A percentile compares a stretch with the other conserved stretches of the same genome.
These are phyloP conservation scores for Claviceps arundinis DNA, from an alignment of 2,329 filamentous ascomycete genomes.

Conservation along the genomic window DNA sequence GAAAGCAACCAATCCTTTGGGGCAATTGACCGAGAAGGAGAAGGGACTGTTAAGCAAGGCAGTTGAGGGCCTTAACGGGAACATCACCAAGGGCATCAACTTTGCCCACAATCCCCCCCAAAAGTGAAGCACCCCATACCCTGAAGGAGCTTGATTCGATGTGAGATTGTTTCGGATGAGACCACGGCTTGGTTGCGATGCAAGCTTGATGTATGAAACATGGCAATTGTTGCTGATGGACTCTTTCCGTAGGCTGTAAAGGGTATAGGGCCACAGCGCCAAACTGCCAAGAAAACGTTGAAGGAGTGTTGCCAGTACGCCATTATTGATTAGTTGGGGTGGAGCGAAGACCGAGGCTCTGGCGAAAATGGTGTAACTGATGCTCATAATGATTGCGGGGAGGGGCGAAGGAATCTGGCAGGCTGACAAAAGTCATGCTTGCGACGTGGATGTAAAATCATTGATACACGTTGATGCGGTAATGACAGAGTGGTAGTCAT, in stretches of 20 bases:
- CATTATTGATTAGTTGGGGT: not conserved
- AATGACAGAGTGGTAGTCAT: constrained; percentile 20
- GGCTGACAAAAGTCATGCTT: not conserved
- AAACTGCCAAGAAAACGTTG: not conserved
- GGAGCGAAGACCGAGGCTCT: not conserved
- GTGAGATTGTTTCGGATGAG: constrained; percentile 14
- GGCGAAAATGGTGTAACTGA: no score
- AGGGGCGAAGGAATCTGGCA: not conserved
- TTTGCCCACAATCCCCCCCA: constrained; percentile 80
- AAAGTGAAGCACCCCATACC: constrained; percentile 50
- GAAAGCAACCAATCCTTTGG: constrained; percentile 72
- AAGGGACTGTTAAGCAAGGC: constrained; percentile 70
- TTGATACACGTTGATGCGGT: not conserved
- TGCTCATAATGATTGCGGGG: not conserved
- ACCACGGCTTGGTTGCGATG: constrained; percentile 23
- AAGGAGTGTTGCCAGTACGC: not conserved
- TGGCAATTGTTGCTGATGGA: constrained; percentile 23
- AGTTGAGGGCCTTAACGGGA: constrained; percentile 70
- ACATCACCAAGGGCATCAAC: constrained; percentile 86
- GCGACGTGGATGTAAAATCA: not conserved
- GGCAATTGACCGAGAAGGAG: constrained; percentile 70
- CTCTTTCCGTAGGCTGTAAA: constrained; percentile 25
- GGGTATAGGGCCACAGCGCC: constrained; percentile 16
- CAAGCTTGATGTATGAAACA: constrained; percentile 23
- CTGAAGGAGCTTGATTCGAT: constrained; percentile 15